Conservation (phyloP, 352 stramenopile species). For the Pythium biforme region DNA sequence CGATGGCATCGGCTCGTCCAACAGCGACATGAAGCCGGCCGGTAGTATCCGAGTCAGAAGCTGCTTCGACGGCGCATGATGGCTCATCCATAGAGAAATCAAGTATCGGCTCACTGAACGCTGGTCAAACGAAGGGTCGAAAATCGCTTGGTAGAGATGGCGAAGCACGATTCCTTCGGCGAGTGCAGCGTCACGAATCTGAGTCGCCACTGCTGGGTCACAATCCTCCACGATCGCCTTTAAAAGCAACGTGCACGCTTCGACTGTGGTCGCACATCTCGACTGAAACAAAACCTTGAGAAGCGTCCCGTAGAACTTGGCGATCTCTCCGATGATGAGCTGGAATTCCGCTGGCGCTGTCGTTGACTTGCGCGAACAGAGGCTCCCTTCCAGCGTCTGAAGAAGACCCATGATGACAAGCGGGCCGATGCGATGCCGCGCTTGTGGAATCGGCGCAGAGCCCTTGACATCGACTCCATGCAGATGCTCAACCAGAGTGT, state of each 20-base stretch:
- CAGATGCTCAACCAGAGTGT: constrained; percentile 63
- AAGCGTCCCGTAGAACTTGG: constrained; percentile 77
- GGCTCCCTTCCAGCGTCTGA: constrained; percentile 87
- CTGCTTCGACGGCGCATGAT: constrained; percentile 85
- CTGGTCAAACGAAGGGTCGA: constrained; percentile 91
- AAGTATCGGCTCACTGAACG: constrained; percentile 93
- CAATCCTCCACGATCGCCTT: constrained; percentile 91
- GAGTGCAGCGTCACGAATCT: constrained; percentile 92
- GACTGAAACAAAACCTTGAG: constrained; percentile 91
- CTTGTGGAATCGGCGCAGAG: constrained; percentile 17
- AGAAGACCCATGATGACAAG: constrained; percentile 91
- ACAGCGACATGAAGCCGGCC: constrained; percentile 80
- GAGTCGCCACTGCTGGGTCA: constrained; percentile 65
- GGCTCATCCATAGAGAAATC: constrained; percentile 94
- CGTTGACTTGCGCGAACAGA: constrained; percentile 89
- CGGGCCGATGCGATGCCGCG: constrained; percentile 37
- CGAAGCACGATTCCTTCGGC: constrained; percentile 91
- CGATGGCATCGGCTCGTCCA: constrained; percentile 85
- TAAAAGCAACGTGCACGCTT: constrained; percentile 89
- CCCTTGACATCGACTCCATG: constrained; percentile 54
- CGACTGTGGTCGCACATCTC: constrained; percentile 81
- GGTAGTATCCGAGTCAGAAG: constrained; percentile 91
- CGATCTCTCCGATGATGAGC: constrained; percentile 54
- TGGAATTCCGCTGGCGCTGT: constrained; percentile 75
- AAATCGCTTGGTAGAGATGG: constrained; percentile 93